These are phyloP conservation scores for Backusella sp. DNA, from an alignment of 192 early-diverging fungal species.

Conservation along the genomic window DNA sequence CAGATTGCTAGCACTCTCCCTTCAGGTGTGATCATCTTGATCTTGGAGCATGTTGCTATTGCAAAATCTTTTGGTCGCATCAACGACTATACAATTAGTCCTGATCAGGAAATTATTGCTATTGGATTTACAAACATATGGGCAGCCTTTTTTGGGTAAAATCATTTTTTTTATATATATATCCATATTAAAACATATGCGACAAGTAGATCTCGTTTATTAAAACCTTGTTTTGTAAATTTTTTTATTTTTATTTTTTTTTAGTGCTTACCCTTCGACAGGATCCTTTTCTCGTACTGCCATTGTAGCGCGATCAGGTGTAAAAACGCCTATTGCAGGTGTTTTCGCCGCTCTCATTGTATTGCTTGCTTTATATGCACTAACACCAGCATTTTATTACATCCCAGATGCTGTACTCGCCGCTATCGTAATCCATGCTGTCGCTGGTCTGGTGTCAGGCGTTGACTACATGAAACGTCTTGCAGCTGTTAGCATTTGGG, in stretches of 20 bases:
- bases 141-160: constrained; percentile 76
- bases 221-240: neutral
- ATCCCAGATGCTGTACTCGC: constrained; percentile 77
- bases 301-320: constrained; percentile 82
- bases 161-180: neutral
- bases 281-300: constrained; percentile 93
- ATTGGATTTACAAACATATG: constrained; percentile 82
- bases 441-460: constrained; percentile 70
- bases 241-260: neutral
- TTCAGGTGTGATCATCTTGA: constrained; percentile 69
- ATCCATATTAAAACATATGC: neutral
- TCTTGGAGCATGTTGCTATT: constrained; percentile 91
- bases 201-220: neutral
- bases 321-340: constrained; percentile 73
- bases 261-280: constrained; percentile 77
- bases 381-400: constrained; percentile 82
- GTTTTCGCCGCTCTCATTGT: constrained; percentile 76
- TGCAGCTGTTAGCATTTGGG: constrained; percentile 49
- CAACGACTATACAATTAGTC: constrained; percentile 73
- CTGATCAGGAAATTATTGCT: constrained; percentile 90
- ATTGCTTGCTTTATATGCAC: constrained; percentile 66
- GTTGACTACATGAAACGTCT: constrained; percentile 54
- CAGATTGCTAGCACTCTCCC: constrained; percentile 53
- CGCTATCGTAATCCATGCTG: constrained; percentile 74
- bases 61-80: constrained; percentile 83